Base-by-base conservation (phyloP, 2,329 filamentous ascomycete species). In the Rhynchosporium graminicola region DNA sequence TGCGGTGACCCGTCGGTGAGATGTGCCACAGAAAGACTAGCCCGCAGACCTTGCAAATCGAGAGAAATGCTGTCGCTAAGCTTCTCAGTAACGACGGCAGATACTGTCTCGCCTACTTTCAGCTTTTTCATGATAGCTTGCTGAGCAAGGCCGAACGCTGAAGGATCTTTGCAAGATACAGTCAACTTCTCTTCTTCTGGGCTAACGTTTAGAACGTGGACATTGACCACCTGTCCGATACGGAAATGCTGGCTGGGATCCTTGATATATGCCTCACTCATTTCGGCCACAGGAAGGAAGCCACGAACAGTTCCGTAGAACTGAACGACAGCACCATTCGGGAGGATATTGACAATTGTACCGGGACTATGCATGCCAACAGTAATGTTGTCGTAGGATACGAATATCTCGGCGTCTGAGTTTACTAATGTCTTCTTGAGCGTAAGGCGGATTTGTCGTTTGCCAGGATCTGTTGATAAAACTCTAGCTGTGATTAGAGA, bases 191-290 rank as follows among this genome's bases (percentile, higher is more conserved):
- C 82, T 45, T 84, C 80, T 62, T 89, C 86, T 0, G 87, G 79
- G 69, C 96, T 87, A 56, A 97, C 86, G 56, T 88, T 90, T 40
- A 97, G 77, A n/a, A 96, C 87, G 71, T 94, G 91, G 26, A 97
- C 90, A 71, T 87, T 96, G 68, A 99, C 89, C 1, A 96, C 94
- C 75, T 99, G 95, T 0, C 95, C 96, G 48, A 87, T 78, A 42
- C 89, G 87, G 79, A 99, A 99, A 76, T 98, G 93, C 72, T 96
- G 87, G 51, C 85, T 86, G 4, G 95, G 92, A 72, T 97, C 90
- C 68, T 89, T 85, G 71, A 99, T 97, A 73, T 89, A 97, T 10
- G 93, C 92, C 75, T 99, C 95, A 74, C 95, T 98, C 95, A 99
- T 99, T 77, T 99, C 94, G 1, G 91, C 91, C 0, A 96, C 88